These are phyloP conservation scores for Talaromyces pinophilus DNA, from an alignment of 2,329 filamentous ascomycete species.

Conservation along the genomic window DNA sequence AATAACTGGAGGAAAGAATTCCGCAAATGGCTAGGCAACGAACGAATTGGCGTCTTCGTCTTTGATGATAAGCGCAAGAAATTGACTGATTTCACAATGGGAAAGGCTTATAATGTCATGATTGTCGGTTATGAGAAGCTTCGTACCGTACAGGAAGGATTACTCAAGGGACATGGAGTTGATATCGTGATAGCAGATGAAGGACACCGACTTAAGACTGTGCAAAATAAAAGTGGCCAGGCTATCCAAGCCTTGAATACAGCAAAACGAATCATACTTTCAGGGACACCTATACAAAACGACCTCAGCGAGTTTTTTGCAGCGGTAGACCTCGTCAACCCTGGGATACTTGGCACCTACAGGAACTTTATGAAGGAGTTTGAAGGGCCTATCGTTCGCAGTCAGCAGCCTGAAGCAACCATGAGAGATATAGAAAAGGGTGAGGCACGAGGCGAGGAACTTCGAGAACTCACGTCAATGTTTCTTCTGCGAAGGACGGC, in stretches of 20 bases:
- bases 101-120: slow-evolving; percentile 68
- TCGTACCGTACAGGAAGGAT: slow-evolving; percentile 63
- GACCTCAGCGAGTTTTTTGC: slow-evolving; percentile 68
- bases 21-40: slow-evolving; percentile 71
- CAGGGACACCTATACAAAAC: slow-evolving; percentile 69
- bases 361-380: slow-evolving; percentile 65
- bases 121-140: slow-evolving; percentile 74
- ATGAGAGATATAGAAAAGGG: slow-evolving; percentile 64
- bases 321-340: slow-evolving; percentile 70
- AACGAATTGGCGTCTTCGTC: slow-evolving; percentile 69
- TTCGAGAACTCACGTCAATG: slow-evolving; percentile 60
- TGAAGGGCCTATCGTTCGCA: slow-evolving; percentile 64
- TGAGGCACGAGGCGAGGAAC: slow-evolving; percentile 61
- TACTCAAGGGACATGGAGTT: slow-evolving; percentile 63
- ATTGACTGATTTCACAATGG: slow-evolving; percentile 68
- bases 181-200: slow-evolving; percentile 73
- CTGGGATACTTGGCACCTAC: slow-evolving; percentile 63
- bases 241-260: slow-evolving; percentile 67
- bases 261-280: slow-evolving; percentile 62
- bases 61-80: slow-evolving; percentile 61
- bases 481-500: slow-evolving; percentile 68
- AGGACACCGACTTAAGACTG: slow-evolving; percentile 67
- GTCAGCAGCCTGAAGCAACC: slow-evolving; percentile 64
- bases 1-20: slow-evolving; percentile 75
- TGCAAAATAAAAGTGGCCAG: slow-evolving; percentile 67